phyloP scores from a whole-genome alignment of 805 yeast genomes.

The Yarrowia sp. region DNA sequence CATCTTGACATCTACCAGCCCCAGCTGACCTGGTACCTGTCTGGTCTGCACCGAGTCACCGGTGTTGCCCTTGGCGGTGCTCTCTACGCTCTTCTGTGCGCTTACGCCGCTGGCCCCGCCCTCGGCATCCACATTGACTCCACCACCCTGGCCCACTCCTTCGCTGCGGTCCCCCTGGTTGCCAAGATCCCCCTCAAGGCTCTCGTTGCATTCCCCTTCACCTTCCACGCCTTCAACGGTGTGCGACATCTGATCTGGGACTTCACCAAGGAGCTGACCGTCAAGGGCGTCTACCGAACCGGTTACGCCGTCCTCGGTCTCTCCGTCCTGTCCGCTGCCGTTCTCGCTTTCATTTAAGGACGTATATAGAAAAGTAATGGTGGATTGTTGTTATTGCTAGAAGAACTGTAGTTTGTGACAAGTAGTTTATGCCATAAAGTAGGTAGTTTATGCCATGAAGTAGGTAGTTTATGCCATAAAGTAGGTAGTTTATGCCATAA shows the following conservation, averaged over 20 bases:
- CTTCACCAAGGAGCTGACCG: slow-evolving; percentile 70
- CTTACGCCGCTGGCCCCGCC: slow-evolving; percentile 68
- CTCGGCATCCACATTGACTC: slow-evolving; percentile 57
- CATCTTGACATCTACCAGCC: slow-evolving; percentile 88
- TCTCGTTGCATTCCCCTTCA: slow-evolving; percentile 74
- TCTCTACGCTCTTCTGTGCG: slow-evolving; percentile 72
- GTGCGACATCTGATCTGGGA: slow-evolving; percentile 95
- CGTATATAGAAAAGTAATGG: slow-evolving; percentile 24
- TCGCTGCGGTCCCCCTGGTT: slow-evolving; percentile 62
- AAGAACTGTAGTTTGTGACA: too few species aligned
- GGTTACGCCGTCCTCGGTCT: slow-evolving; percentile 81
- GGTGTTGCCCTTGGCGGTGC: slow-evolving; percentile 80
- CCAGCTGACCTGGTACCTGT: slow-evolving; percentile 79
- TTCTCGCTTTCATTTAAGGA: slow-evolving; percentile 39
- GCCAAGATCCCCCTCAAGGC: slow-evolving; percentile 66
- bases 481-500: too few species aligned
- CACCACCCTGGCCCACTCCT: slow-evolving; percentile 50
- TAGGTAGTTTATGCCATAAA: too few species aligned
- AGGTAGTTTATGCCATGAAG: too few species aligned
- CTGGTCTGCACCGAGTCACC: slow-evolving; percentile 80
- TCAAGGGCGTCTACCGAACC: slow-evolving; percentile 88
- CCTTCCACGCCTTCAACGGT: slow-evolving; percentile 84
- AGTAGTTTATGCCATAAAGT: too few species aligned
- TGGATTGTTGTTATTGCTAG: background rate
- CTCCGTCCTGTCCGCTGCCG: slow-evolving; percentile 54